Base-by-base conservation (phyloP, 2,329 filamentous ascomycete species). In the Penicillium sp. region DNA sequence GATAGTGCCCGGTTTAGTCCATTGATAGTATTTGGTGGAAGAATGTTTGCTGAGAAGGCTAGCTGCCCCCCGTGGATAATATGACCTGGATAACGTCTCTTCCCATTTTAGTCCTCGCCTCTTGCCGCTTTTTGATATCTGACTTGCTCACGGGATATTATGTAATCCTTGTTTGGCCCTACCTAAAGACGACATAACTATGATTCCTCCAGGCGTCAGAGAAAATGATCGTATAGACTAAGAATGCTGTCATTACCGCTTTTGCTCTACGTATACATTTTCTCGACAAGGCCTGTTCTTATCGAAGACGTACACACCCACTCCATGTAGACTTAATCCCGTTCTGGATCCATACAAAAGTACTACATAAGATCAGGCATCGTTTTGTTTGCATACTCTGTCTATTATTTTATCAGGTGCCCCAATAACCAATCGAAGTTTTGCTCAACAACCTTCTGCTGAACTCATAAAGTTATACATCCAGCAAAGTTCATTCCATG, bases 61-160 rank as follows among this genome's bases (percentile, higher is more conserved):
- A 48, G 41, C 44, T 47, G 44, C 59, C 59, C 61, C 50, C 61
- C 61, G 62, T 47, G 43, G 49, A 36, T 38, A 43, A 38, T 15
- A 31, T 11, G 25, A 13, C 43, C n/a, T 23, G 19, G 44, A 46
- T 46, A 46, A 33, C 7, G 21, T 34, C 25, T 16, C 15, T 29
- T 33, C 23, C 31, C 29, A 33, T 33, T 46, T 46, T 23, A 21
- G 45, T 23, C 2, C 15, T 47, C 6, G 7, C 15, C 15, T 34
- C 45, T 34, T 34, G 45, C 45, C 31, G 45, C 45, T 47, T 47
- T 47, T 47, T 5, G 8, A 13, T 33, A 13, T 15, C 29, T 2
- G 19, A 21, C 19, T 21, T 21, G 19, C 19, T 21, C 27, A 33
- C 29, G 13, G 29, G 29, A 16, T 16, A 46, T 21, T 46, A 33